Evolutionary conservation across 2,329 filamentous ascomycete genomes (phyloP), one percentile per base, ranked within the genome.

Genomic region (Cryoendolithus antarcticus): DNA sequence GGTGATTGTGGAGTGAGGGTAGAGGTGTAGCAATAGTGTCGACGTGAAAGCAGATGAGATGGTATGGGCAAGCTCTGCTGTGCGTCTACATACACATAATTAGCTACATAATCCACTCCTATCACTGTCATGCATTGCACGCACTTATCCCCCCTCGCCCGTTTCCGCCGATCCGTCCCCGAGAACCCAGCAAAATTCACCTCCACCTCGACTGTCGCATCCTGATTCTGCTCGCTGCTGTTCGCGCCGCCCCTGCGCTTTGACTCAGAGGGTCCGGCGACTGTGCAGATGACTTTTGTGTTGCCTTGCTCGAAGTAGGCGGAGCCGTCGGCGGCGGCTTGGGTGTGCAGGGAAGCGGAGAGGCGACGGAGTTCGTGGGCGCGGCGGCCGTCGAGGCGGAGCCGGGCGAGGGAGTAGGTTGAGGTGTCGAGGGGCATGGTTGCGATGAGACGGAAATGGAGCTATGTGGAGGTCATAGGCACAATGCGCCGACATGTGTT

Each of bases 361-460:
- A 94, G 74, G 6, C 85, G 79, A 19, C 91, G 86, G 30, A 98
- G 75, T 62, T 98, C 91, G 66, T 98, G 96, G 91, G 91, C 98
- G 52, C 91, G 79, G 44, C 91, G 80, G 82, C 89, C 70, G 50
- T 74, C 70, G 41, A 72, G 62, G 46, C 70, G 69, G 38, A 73
- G 62, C 40, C 91, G 81, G 45, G 86, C 86, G 45, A 95, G 76
- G 36, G 78, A 77, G 70, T 95, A 96, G 37, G 84, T 86, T 8
- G 85, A 89, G 6, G 86, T 94, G 64, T 95, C 89, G 60, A 96
- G 84, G 42, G 89, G 88, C 89, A 95, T 95, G 15, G 15, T 19
- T 19, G 15, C 15, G 15, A 19, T 19, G 15, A 19, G 15, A 19
- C 15, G 15, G 15, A 19, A 19, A 19, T 19, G 15, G 15, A 19